Base-by-base conservation (phyloP, 2,329 filamentous ascomycete species). In the Fusarium humuli region DNA sequence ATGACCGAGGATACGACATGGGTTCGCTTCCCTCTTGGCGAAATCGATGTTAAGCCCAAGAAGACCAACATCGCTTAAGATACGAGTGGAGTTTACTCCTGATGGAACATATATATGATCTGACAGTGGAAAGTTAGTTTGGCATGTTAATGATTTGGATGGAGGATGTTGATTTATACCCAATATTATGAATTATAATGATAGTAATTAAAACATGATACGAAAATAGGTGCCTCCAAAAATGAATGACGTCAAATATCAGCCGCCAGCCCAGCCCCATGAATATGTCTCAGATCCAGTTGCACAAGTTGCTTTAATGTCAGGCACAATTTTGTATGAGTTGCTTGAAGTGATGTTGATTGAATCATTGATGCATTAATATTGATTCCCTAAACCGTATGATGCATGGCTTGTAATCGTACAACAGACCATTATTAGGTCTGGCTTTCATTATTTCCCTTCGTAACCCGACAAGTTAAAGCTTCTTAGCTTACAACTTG, bases 1-100 rank as follows among this genome's bases (percentile, higher is more conserved):
- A 83, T 83, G 81, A 72, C 77, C 2, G 75, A 77, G 30, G 80
- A 81, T 55, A 83, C 81, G 4, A 83, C 81, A 6, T 82, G 76
- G 71, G 77, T 83, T 13, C 69, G 70, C n/a, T 77, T 83, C 23
- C 82, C 82, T 5, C 73, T 83, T 18, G 82, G 82, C 1, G 79
- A 80, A 61, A 73, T 81, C 41, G 52, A 61, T 34, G 67, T 76
- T 18, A 48, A 52, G 14, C 40, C 69, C 12, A 60, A 37, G 34
- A 76, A 74, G 67, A 65, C 61, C 14, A 76, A 75, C 44, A 57
- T 76, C 8, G 74, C 73, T 30, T 75, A 46, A 57, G 44, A 22
- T 4, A 14, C 6, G 13, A 14, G 49, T 25, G 49, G 14, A 29
- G 18, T 11, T 22, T 42, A 41, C 13, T 41, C 32, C 18, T 41